Conservation (phyloP, 441 rosid species). For the Gossypium davidsonii region DNA sequence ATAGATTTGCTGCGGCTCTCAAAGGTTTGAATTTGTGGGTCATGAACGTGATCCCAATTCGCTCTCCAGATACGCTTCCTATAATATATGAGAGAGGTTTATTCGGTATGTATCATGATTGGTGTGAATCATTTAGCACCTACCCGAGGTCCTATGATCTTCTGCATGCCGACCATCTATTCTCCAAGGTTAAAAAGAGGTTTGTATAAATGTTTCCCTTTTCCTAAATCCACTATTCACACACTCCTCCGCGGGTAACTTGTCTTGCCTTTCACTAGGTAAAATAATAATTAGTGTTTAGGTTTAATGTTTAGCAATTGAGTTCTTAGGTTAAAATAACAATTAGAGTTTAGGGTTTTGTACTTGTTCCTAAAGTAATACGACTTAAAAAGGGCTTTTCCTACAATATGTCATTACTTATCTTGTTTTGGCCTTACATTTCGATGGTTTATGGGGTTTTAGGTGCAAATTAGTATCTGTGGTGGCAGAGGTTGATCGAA, state of each 20-base stretch:
- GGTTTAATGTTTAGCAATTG: no score
- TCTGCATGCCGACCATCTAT: slow-evolving; percentile 3
- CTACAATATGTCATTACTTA: neutral
- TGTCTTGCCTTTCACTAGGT: neutral
- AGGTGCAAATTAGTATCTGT: slow-evolving; percentile 7
- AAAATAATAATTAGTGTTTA: neutral
- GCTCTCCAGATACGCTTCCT: slow-evolving; percentile 7
- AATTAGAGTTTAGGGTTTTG: no score
- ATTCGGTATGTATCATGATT: slow-evolving; percentile 3
- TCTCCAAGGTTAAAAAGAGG: slow-evolving; percentile 4
- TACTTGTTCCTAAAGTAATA: neutral
- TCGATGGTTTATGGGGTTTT: neutral
- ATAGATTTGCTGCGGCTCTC: slow-evolving; percentile 88
- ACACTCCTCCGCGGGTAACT: no score
- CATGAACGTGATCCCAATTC: slow-evolving; percentile 4
- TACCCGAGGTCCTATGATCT: slow-evolving; percentile 10
- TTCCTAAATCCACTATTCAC: neutral
- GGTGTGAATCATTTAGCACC: slow-evolving; percentile 12
- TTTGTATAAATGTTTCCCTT: neutral
- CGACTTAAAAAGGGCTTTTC: neutral
- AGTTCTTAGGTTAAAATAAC: no score
- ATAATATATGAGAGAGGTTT: slow-evolving; percentile 8
- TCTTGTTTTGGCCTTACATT: neutral
- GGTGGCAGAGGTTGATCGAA: slow-evolving; percentile 7
- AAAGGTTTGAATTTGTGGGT: slow-evolving; percentile 32